Base-by-base conservation (phyloP, 192 early-diverging fungal species). In the Podila epigama region DNA sequence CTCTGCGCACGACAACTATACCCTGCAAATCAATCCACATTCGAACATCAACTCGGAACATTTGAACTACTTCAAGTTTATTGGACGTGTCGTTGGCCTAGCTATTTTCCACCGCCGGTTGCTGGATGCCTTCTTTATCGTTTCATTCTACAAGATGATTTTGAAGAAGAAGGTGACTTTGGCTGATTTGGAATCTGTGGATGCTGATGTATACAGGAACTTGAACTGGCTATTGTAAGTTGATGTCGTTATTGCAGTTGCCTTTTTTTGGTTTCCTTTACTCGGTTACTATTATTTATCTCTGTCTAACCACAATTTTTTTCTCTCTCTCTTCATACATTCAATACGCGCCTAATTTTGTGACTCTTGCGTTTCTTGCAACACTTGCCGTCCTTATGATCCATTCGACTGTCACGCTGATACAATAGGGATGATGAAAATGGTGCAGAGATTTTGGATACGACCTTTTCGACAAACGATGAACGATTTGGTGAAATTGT, bases 21-120 rank as follows among this genome's bases (percentile, higher is more conserved):
- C 97, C 41, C 87, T 99, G 50, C 96, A 99, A 79, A 96, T 99
- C 80, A 99, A 96, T 83, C 95, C 96, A 29, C 89, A 97, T 81
- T 96, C 94, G 11, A 91, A 85, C 51, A 89, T 99, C 64, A 97
- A 99, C 75, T 94, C 97, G 33, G 96, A 99, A 69, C 97, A 99
- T 87, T 85, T 99, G 54, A 96, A 96, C 81, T 97, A 97, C 85
- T 99, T 97, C 84, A 92, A 92, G 81, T 99, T 99, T 68, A 99
- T 99, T 78, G 97, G 97, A 6, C 95, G 97, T 55, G 92, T 96
- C 27, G 92, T 97, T 70, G 97, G 97, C 9, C 82, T 99, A 69
- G 92, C 96, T 9, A 95, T 99, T 40, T 97, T 98, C 91, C 97
- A 99, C 82, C 94, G 96, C 58, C 90, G 96, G 20, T 96, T 96